These are phyloP conservation scores for Coprinopsis sp. DNA, from an alignment of 768 basidiomycete genomes.

Conservation along the genomic window DNA sequence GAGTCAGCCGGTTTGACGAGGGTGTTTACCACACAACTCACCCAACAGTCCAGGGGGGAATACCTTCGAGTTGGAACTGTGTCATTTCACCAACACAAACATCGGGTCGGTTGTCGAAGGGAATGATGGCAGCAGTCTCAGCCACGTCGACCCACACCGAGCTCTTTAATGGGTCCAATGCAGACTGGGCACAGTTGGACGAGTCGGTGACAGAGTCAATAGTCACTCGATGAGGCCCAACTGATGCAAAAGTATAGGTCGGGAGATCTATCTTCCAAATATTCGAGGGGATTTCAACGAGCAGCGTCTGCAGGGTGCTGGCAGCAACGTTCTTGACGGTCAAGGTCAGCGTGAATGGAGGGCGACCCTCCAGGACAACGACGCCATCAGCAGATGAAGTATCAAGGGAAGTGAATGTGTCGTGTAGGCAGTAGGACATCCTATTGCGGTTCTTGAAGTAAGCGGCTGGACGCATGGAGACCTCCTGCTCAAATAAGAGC, in stretches of 20 bases:
- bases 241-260: slow-evolving; percentile 65
- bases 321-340: slow-evolving; percentile 73
- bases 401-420: slow-evolving; percentile 55
- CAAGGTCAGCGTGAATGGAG: slow-evolving; percentile 79
- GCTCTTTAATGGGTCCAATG: slow-evolving; percentile 53
- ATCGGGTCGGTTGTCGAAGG: slow-evolving; percentile 72
- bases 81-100: slow-evolving; percentile 87
- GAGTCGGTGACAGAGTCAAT: slow-evolving; percentile 79
- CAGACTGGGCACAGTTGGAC: slow-evolving; percentile 74
- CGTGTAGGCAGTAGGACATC: slow-evolving; percentile 72
- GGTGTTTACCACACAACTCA: slow-evolving; percentile 32
- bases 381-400: slow-evolving; percentile 49
- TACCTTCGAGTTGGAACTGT: slow-evolving; percentile 92
- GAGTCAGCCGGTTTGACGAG: not conserved
- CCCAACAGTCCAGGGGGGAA: slow-evolving; percentile 89
- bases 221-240: slow-evolving; percentile 76
- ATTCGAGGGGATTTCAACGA: slow-evolving; percentile 41
- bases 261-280: slow-evolving; percentile 73
- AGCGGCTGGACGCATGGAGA: slow-evolving; percentile 75
- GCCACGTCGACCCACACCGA: slow-evolving; percentile 90
- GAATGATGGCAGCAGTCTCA: slow-evolving; percentile 89
- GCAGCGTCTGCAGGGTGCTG: slow-evolving; percentile 56
- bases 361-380: slow-evolving; percentile 72
- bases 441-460: slow-evolving; percentile 65
- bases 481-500: slow-evolving; percentile 81